phyloP scores from a whole-genome alignment of 2,329 filamentous ascomycete species.

The Penicillium sp. region DNA sequence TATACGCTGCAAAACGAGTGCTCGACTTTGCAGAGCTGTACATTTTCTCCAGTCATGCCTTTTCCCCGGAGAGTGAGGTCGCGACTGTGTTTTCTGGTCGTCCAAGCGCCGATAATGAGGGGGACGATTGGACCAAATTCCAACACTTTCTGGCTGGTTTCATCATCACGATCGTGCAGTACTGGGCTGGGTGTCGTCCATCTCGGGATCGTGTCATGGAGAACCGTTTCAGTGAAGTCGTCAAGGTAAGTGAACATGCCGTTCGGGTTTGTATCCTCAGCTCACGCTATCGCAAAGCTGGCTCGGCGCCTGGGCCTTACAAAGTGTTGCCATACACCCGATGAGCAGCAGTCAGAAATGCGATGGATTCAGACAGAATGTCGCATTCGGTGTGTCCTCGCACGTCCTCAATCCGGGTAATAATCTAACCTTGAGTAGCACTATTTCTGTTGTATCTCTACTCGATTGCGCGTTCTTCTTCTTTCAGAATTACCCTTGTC shows the following conservation, averaged over 20 bases:
- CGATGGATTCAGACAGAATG: constrained; percentile 47
- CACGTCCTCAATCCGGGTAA: no score
- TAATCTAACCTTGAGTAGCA: constrained; percentile 28
- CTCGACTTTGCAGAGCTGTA: constrained; percentile 47
- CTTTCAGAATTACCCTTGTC: constrained; percentile 47
- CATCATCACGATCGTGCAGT: constrained; percentile 43
- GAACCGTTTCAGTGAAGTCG: constrained; percentile 42
- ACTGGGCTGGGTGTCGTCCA: constrained; percentile 43
- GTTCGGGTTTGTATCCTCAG: constrained; percentile 19
- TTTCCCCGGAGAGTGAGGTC: constrained; percentile 43
- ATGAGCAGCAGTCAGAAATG: constrained; percentile 39
- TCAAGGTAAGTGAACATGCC: constrained; percentile 34
- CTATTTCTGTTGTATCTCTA: constrained; percentile 41
- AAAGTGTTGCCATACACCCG: constrained; percentile 37
- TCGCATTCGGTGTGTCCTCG: constrained; percentile 38
- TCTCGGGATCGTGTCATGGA: constrained; percentile 45
- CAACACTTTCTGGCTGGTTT: constrained; percentile 45
- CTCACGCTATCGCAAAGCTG: constrained; percentile 12
- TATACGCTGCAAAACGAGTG: constrained; percentile 38
- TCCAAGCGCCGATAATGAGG: constrained; percentile 21
- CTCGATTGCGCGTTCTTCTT: constrained; percentile 48
- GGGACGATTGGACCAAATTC: constrained; percentile 36
- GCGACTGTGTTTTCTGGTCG: constrained; percentile 31
- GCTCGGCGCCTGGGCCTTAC: constrained; percentile 40
- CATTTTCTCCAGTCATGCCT: constrained; percentile 44